Evolutionary conservation across 768 basidiomycete species (phyloP), one percentile per base, ranked within the genome.

Genomic region (Termitomyces sp.): DNA sequence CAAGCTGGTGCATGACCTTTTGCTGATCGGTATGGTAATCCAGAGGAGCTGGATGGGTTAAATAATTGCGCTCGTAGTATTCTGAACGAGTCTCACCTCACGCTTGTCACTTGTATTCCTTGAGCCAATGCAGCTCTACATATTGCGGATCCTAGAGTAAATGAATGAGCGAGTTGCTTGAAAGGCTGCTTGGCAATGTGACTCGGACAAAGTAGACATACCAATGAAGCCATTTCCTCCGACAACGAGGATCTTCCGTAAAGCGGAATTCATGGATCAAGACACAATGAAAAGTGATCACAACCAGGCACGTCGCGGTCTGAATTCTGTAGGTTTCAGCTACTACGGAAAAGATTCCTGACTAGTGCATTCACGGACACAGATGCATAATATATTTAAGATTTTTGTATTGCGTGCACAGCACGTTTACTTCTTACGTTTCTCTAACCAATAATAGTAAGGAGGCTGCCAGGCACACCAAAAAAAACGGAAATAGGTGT

Each of bases 211-310:
- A 22, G 28, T 24, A 32, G 45, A 53, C 58, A 26, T 62, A 90
- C 95, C 96, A 66, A 99, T 85, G 76, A 97, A 98, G 5, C 97
- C 97, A 75, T 97, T 97, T 46, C 97, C 97, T n/a, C 97, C 97
- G 1, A 98, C 83, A 43, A 99, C 93, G n/a, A 98, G 84, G 38
- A 98, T 80, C 66, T 78, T 88, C 54, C 76, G 81, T 53, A 77
- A 56, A 24, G 77, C 58, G 35, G 69, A 55, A 57, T 64, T 72
- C 75, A 75, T 76, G 33, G 41, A 55, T 45, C 38, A 52, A 47
- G 22, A 46, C 24, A 30, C 33, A 43, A 55, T 41, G 55, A 48
- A 49, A 28, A 46, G 24, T 30, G 47, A 24, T 40, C 45, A 47
- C 20, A 28, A 22, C n/a, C 48, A 38, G 52, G 52, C 38, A 52